Conservation (phyloP, 2,329 filamentous ascomycete species). For the Pseudopyricularia cyperi region DNA sequence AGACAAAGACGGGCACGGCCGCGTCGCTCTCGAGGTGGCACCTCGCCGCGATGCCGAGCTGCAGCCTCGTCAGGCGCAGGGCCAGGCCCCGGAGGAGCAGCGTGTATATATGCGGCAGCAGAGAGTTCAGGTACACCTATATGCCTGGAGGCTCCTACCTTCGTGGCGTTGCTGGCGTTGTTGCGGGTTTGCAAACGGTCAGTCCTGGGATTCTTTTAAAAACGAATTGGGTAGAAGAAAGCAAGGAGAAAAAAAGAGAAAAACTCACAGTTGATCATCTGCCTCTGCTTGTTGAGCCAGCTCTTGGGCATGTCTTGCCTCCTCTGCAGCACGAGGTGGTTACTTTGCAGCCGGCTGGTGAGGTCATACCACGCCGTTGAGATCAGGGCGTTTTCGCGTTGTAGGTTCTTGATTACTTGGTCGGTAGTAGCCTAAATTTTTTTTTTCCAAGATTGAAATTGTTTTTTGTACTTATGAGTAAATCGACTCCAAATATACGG, state of each 20-base stretch:
- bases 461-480: too few species aligned
- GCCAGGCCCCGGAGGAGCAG: neutral
- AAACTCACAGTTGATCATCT: constrained; percentile 47
- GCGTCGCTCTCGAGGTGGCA: neutral
- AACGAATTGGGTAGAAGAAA: too few species aligned
- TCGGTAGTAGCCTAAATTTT: constrained; percentile 33
- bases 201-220: too few species aligned
- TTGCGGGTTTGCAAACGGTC: neutral
- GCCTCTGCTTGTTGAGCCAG: constrained; percentile 75
- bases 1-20: neutral
- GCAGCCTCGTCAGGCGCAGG: neutral
- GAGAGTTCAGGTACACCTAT: constrained; percentile 5
- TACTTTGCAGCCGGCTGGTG: constrained; percentile 65
- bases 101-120: constrained; percentile 1
- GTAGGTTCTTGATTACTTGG: constrained; percentile 52
- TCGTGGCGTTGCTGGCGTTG: constrained; percentile 8
- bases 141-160: constrained; percentile 8
- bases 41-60: neutral
- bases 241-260: neutral
- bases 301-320: constrained; percentile 64
- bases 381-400: constrained; percentile 68
- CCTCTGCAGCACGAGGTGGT: constrained; percentile 66
- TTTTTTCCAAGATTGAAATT: neutral
- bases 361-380: constrained; percentile 80
- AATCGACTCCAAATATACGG: too few species aligned